Conservation (phyloP, 768 basidiomycete species). For the Suillus brevipes region DNA sequence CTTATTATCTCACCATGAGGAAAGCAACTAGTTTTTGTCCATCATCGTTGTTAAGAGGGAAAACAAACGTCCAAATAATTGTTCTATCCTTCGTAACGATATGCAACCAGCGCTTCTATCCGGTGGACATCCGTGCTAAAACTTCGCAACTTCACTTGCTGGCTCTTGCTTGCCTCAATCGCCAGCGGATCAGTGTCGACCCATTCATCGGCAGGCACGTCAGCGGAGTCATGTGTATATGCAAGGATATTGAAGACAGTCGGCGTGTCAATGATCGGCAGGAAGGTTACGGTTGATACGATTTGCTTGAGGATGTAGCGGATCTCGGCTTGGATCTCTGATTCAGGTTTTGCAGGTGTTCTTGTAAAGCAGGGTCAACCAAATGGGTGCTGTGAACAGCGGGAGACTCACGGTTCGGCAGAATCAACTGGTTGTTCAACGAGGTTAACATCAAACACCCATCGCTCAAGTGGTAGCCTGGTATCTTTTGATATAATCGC, state of each 20-base stretch:
- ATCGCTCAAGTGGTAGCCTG: constrained; percentile 87
- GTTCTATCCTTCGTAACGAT: constrained; percentile 80
- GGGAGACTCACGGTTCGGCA: constrained; percentile 47
- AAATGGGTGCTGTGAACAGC: constrained; percentile 8
- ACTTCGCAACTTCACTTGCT: constrained; percentile 91
- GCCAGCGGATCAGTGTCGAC: constrained; percentile 90
- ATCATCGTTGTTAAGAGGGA: background rate
- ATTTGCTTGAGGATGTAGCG: constrained; percentile 98
- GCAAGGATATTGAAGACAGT: constrained; percentile 98
- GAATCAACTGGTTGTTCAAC: constrained; percentile 61
- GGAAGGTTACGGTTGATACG: constrained; percentile 93
- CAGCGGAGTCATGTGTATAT: constrained; percentile 89
- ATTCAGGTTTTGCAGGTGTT: constrained; percentile 65
- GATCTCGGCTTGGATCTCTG: constrained; percentile 96
- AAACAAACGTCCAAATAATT: constrained; percentile 1
- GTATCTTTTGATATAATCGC: constrained; percentile 97
- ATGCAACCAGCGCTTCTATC: constrained; percentile 97
- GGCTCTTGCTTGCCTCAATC: constrained; percentile 91
- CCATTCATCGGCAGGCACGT: constrained; percentile 93
- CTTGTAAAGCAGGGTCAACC: constrained; percentile 28
- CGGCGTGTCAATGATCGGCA: constrained; percentile 92
- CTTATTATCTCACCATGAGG: background rate
- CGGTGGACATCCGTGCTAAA: constrained; percentile 99
- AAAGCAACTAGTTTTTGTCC: constrained; percentile 6
- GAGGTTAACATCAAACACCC: constrained; percentile 96